Percentiles rank a stretch among this genome's conserved stretches.
phyloP scores from a whole-genome alignment of 331 rosid genomes.

The Pyrus hybrid region DNA sequence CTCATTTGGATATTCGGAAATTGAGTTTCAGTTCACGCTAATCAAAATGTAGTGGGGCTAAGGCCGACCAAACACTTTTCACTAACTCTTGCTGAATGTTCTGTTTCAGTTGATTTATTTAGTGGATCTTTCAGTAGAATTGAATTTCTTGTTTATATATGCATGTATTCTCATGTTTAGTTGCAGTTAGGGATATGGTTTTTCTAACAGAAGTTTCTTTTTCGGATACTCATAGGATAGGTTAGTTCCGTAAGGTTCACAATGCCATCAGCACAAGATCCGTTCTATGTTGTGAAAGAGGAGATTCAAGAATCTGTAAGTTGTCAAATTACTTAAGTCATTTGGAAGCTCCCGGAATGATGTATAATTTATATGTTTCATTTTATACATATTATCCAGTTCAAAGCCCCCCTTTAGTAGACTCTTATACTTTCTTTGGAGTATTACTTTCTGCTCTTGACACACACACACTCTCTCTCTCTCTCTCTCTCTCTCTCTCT shows the following conservation, averaged over 20 bases:
- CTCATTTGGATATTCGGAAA: not conserved
- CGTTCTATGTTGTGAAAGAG: conserved; percentile 88
- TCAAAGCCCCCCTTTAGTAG: not conserved
- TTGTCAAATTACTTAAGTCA: not conserved
- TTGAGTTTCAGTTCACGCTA: not conserved
- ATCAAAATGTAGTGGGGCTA: not conserved
- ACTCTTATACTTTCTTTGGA: not conserved
- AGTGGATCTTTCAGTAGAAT: not conserved
- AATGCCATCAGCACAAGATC: conserved; percentile 97
- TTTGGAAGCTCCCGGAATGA: not conserved
- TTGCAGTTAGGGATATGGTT: not conserved
- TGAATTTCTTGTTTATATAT: not conserved
- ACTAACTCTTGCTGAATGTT: not conserved
- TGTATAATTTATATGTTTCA: not conserved
- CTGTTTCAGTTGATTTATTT: not conserved
- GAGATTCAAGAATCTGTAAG: conserved; percentile 97
- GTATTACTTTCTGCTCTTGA: not conserved
- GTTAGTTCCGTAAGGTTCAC: conserved; percentile 1
- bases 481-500: not conserved
- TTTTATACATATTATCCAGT: not conserved
- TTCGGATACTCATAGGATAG: not conserved
- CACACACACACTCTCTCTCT: not conserved
- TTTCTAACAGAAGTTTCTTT: not conserved
- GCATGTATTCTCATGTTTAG: not conserved
- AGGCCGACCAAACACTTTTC: not conserved